Conservation (phyloP, 2,329 filamentous ascomycete genomes). For the Fusarium mexicanum region DNA sequence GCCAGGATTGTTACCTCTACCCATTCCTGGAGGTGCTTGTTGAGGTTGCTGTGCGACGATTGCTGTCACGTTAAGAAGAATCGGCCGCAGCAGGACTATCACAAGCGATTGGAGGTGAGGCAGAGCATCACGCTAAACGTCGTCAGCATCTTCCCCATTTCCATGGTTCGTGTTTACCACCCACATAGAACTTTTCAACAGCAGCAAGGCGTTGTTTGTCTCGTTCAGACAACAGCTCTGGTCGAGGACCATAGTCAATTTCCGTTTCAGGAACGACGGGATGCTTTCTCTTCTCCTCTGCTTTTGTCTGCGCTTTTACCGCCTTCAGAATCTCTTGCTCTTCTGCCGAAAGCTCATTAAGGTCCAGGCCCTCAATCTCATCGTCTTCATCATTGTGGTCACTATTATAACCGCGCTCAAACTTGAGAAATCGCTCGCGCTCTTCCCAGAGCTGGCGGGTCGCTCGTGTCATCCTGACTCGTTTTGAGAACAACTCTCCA, state of each 20-base stretch:
- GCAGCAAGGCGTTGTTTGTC: constrained; percentile 73
- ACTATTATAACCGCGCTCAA: constrained; percentile 86
- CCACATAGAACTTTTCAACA: constrained; percentile 87
- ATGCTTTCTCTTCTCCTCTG: constrained; percentile 39
- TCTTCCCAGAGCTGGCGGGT: constrained; percentile 96
- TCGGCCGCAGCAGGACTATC: constrained; percentile 89
- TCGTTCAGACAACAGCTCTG: constrained; percentile 59
- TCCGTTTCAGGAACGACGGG: constrained; percentile 38
- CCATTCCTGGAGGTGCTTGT: constrained; percentile 57
- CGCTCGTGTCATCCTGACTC: constrained; percentile 90
- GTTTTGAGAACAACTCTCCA: constrained; percentile 87
- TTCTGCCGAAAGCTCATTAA: constrained; percentile 55
- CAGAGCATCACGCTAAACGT: constrained; percentile 72
- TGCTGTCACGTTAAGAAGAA: constrained; percentile 88
- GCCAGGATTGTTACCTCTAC: constrained; percentile 51
- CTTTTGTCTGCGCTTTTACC: constrained; percentile 50
- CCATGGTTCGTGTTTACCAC: constrained; percentile 47
- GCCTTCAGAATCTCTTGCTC: constrained; percentile 54
- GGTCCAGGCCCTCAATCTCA: constrained; percentile 59
- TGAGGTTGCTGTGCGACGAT: constrained; percentile 71
- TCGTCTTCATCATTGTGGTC: constrained; percentile 54
- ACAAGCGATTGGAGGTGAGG: constrained; percentile 92
- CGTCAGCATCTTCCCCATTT: background rate
- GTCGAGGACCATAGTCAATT: constrained; percentile 59
- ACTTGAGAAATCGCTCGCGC: constrained; percentile 88